phyloP scores from a whole-genome alignment of 2,329 filamentous ascomycete genomes.

The Verticillium klebahnii region DNA sequence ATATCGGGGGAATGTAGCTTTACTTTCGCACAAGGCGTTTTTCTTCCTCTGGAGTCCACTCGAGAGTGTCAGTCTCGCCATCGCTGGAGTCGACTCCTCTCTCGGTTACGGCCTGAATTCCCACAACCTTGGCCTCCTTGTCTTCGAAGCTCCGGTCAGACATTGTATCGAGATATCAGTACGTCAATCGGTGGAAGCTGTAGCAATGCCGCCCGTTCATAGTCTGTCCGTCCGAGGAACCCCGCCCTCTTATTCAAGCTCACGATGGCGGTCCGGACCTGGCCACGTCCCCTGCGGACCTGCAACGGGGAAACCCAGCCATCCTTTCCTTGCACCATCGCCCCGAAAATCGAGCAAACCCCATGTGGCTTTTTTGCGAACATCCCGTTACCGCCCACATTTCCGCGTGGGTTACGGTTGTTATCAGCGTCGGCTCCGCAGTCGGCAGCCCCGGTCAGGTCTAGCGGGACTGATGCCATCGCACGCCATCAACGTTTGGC shows the following conservation, averaged over 20 bases:
- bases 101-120: neutral
- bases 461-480: conserved; percentile 4
- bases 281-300: too few relatives aligned
- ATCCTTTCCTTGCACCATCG: neutral
- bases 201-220: too few relatives aligned
- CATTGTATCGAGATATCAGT: neutral
- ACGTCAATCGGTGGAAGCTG: neutral
- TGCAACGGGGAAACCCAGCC: too few relatives aligned
- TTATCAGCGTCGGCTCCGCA: neutral
- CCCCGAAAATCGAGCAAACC: neutral
- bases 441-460: neutral
- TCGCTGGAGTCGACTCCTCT: conserved; percentile 3
- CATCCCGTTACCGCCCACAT: neutral
- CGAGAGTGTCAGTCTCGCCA: conserved; percentile 2
- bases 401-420: neutral
- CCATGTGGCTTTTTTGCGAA: neutral
- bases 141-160: neutral
- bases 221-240: too few relatives aligned
- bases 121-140: neutral
- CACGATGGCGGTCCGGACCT: too few relatives aligned
- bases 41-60: conserved; percentile 23
- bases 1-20: neutral
- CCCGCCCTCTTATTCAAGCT: too few relatives aligned
- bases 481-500: neutral
- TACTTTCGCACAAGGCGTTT: conserved; percentile 21